Evolutionary conservation across 352 stramenopile genomes (phyloP), one percentile per base, ranked within the genome.

Genomic region (Phytopythium boreale): DNA sequence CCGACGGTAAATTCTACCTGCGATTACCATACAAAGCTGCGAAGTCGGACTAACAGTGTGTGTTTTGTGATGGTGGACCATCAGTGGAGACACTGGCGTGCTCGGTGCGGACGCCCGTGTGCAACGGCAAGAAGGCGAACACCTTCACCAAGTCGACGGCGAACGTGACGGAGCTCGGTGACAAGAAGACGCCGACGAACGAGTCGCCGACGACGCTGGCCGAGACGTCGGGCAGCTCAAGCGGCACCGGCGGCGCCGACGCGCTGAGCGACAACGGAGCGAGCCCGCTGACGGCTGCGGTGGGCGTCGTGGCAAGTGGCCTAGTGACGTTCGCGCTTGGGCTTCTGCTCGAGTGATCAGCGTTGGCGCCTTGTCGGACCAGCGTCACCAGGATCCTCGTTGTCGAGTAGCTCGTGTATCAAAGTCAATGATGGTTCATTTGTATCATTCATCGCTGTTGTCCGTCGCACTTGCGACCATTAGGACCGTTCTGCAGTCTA

Each of bases 121-220:
- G 79, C 50, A 60, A 70, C 26, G 72, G 74, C 36, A 56, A 76
- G n/a, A 74, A 79, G 61, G 70, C 77, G 15, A 89, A 89, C 55
- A 51, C 64, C 24, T 77, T 71, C 19, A 47, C 49, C 44, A 29
- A 31, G 37, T 20, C 56, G 12, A 20, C 49, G 26, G 11, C 24
- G 4, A 34, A 34, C 10, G 49, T 24, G 15, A 36, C 49, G 14
- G 24, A 17, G 49, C 24, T 56, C 49, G 49, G 27, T 12, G 15
- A 17, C 15, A 46, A 14, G 14, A 46, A 46, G 15, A 17, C 39
- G 39, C 39, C 39, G 39, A 46, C 39, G 39, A 46, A 46, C 39
- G 39, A 20, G 29, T 34, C 29, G 29, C 29, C 29, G 4, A 34
- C 29, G 29, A 34, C 29, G 7, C 29, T 34, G 39, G 15, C 39